Evolutionary conservation across 2,329 filamentous ascomycete species (phyloP), one percentile per base, ranked within the genome.

Genomic region (Colletotrichum tamarilloi): DNA sequence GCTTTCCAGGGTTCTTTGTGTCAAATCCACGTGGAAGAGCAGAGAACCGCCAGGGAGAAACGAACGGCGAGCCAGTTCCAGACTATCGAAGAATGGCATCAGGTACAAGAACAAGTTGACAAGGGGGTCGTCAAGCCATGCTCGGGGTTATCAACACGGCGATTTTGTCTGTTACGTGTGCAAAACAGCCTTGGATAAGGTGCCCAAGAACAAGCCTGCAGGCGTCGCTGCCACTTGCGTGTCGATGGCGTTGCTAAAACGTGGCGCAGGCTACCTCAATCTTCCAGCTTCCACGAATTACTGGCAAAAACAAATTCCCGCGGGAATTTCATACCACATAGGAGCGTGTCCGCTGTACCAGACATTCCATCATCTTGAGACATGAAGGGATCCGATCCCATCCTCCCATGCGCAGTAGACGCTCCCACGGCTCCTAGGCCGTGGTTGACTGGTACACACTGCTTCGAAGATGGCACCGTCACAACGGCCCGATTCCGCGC

Each of bases 11-110:
- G 19, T 32, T 30, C 52, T 38, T 59, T 64, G 59, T 59, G 58
- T 55, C 58, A 69, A 30, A 5, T 62, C 59, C 66, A 64, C 69
- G 68, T 59, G 69, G 53, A 22, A 56, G 19, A 24, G 38, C 19
- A 42, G 24, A 32, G 46, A 16, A 30, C 24, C 24, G 38, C 38
- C 52, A 52, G 14, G 26, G 46, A 35, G 30, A 52, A 26, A 35
- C 59, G 35, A 35, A 19, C 26, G 30, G 35, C 26, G 53, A n/a
- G 26, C 30, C 63, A 5, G 11, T 5, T 12, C 32, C 32, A 35
- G 56, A 52, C 56, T 24, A 58, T 59, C 26, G 32, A 42, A 32
- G 56, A 62, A 32, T 32, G 30, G 63, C 49, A 32, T 53, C 53
- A 35, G 7, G 35, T 24, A 42, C 38, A 35, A 35, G 14, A 16